Conservation (phyloP, 768 basidiomycete genomes). For the Phlebiopsis flavidoalba region DNA sequence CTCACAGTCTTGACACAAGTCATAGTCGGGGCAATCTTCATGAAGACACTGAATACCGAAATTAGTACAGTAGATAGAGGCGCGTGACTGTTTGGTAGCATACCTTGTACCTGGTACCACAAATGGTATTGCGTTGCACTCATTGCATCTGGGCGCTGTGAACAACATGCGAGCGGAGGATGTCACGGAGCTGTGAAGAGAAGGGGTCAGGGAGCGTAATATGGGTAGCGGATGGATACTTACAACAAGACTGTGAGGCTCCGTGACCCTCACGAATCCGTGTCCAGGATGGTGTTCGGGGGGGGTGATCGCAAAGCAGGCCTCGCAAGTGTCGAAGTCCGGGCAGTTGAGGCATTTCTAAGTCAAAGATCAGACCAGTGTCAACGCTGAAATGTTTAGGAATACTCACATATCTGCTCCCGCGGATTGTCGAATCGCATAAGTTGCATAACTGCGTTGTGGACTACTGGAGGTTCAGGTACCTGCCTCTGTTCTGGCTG, state of each 20-base stretch:
- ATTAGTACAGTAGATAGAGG: neutral
- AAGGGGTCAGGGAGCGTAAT: neutral
- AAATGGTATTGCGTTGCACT: constrained; percentile 51
- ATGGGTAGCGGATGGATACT: constrained; percentile 15
- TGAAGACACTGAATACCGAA: constrained; percentile 62
- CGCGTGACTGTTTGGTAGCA: constrained; percentile 3
- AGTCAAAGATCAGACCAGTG: neutral
- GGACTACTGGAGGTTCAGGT: constrained; percentile 24
- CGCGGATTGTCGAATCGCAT: constrained; percentile 67
- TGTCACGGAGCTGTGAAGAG: constrained; percentile 27
- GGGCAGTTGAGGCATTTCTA: constrained; percentile 80
- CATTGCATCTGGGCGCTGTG: constrained; percentile 64
- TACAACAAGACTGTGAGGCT: constrained; percentile 54
- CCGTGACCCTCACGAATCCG: constrained; percentile 59
- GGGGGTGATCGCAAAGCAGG: constrained; percentile 67
- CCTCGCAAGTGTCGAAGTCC: constrained; percentile 75
- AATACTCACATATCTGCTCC: constrained; percentile 64
- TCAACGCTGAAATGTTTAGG: neutral
- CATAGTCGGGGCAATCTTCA: constrained; percentile 70
- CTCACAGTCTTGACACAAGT: constrained; percentile 77
- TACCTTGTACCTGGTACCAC: constrained; percentile 72
- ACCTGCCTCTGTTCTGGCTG: neutral
- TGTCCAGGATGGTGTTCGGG: constrained; percentile 73
- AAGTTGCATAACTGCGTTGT: constrained; percentile 71
- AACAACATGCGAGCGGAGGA: constrained; percentile 14